These are phyloP conservation scores for Roridomyces roridus DNA, from an alignment of 768 basidiomycete genomes.

Conservation along the genomic window DNA sequence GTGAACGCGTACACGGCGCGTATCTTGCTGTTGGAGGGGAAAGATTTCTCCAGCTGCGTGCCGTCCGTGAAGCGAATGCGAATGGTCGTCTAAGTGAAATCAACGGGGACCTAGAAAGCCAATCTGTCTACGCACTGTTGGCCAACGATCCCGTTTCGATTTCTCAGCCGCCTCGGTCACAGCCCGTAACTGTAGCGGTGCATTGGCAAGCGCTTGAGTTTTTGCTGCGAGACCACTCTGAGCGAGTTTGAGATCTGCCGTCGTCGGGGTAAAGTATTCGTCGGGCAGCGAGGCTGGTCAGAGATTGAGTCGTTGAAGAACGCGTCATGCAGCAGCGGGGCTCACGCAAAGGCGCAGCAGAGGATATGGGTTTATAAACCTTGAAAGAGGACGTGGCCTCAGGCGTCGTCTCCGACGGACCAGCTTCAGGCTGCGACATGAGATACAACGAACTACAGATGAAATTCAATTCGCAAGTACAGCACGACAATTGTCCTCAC, in stretches of 20 bases:
- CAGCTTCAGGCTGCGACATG: constrained; percentile 23
- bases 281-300: constrained; percentile 63
- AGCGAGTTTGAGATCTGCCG: constrained; percentile 71
- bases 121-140: constrained; percentile 56
- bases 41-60: constrained; percentile 79
- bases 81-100: constrained; percentile 68
- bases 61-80: constrained; percentile 83
- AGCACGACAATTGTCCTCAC: constrained; percentile 31
- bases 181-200: constrained; percentile 72
- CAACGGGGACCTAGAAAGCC: not conserved
- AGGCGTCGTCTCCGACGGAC: constrained; percentile 1
- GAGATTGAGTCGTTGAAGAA: not conserved
- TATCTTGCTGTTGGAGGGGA: constrained; percentile 82
- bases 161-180: constrained; percentile 67
- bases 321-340: constrained; percentile 24
- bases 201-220: constrained; percentile 66
- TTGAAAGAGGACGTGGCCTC: constrained; percentile 41
- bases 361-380: constrained; percentile 52
- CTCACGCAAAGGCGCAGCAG: constrained; percentile 40
- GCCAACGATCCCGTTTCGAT: constrained; percentile 71
- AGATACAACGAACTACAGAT: constrained; percentile 10
- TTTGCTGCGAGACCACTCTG: constrained; percentile 69
- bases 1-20: constrained; percentile 87
- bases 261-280: constrained; percentile 74
- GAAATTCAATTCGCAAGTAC: constrained; percentile 8